Evolutionary conservation across 768 basidiomycete species (phyloP).

Genomic region (Cystobasidium ongulense): DNA sequence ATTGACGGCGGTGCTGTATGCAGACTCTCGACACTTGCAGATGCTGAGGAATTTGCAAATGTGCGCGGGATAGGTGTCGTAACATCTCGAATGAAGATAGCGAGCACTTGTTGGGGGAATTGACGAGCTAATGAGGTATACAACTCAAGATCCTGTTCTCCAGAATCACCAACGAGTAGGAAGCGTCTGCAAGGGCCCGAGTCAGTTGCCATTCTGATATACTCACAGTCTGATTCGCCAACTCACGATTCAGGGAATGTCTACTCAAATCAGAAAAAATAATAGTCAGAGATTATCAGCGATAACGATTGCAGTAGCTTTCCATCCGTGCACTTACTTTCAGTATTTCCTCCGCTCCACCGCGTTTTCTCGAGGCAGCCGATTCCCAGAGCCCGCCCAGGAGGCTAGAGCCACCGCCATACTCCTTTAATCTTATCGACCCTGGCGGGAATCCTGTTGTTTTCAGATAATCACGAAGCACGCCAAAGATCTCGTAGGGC

Average conservation of each 20-base stretch:
- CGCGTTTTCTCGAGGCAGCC: slow-evolving; percentile 67
- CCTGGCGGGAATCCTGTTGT: slow-evolving; percentile 63
- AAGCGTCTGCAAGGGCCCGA: slow-evolving; percentile 14
- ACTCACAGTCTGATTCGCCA: no score
- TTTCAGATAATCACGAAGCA: slow-evolving; percentile 66
- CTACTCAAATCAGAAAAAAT: no score
- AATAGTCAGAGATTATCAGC: no score
- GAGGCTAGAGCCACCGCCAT: slow-evolving; percentile 65
- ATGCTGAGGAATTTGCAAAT: neutral
- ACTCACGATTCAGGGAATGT: neutral
- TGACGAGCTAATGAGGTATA: slow-evolving; percentile 69
- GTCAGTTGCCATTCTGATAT: no score
- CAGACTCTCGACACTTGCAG: neutral
- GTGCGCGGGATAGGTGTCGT: slow-evolving; percentile 41
- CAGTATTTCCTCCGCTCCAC: slow-evolving; percentile 57
- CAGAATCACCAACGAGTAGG: slow-evolving; percentile 66
- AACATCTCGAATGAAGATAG: slow-evolving; percentile 75
- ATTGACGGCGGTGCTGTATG: neutral
- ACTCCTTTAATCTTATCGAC: slow-evolving; percentile 55
- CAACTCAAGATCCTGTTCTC: slow-evolving; percentile 90
- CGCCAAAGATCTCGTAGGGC: slow-evolving; percentile 59
- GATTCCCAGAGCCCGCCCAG: slow-evolving; percentile 77
- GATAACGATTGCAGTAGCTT: no score
- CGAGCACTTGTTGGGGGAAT: slow-evolving; percentile 58
- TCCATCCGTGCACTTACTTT: slow-evolving; percentile 48